phyloP scores from a whole-genome alignment of 768 basidiomycete species.

The Termitomyces sp. region DNA sequence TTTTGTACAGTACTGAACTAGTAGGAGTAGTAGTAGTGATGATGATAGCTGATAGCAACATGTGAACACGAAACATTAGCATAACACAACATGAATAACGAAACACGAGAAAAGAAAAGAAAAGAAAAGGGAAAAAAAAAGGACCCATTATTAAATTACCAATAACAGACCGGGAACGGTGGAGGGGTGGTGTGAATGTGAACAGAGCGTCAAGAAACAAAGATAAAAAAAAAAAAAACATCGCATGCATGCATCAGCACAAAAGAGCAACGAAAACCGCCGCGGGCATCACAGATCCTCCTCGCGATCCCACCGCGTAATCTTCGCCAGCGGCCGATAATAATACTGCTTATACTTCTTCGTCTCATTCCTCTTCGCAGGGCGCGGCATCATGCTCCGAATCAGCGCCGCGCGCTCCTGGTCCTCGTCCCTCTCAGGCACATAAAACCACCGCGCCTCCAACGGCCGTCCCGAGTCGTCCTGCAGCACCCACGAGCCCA shows the following conservation, averaged over 20 bases:
- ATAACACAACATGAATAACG: too few species aligned
- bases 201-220: too few species aligned
- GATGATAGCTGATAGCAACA: too few species aligned
- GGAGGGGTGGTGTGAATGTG: too few species aligned
- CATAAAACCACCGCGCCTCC: slow-evolving; percentile 73
- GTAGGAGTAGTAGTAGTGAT: too few species aligned
- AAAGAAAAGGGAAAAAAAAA: too few species aligned
- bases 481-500: slow-evolving; percentile 27
- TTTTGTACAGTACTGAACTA: too few species aligned
- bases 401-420: slow-evolving; percentile 65
- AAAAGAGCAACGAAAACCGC: too few species aligned
- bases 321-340: slow-evolving; percentile 68
- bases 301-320: slow-evolving; percentile 70
- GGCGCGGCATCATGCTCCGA: slow-evolving; percentile 68
- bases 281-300: slow-evolving; percentile 41
- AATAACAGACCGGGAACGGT: too few species aligned
- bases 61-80: too few species aligned
- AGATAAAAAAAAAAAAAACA: background rate
- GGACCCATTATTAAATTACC: too few species aligned
- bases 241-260: background rate
- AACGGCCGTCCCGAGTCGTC: slow-evolving; percentile 44
- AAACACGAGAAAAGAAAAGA: too few species aligned
- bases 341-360: slow-evolving; percentile 87
- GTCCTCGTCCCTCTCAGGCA: slow-evolving; percentile 67
- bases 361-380: slow-evolving; percentile 69